Conservation (phyloP, 768 basidiomycete genomes). For the Austroboletus eburneus region DNA sequence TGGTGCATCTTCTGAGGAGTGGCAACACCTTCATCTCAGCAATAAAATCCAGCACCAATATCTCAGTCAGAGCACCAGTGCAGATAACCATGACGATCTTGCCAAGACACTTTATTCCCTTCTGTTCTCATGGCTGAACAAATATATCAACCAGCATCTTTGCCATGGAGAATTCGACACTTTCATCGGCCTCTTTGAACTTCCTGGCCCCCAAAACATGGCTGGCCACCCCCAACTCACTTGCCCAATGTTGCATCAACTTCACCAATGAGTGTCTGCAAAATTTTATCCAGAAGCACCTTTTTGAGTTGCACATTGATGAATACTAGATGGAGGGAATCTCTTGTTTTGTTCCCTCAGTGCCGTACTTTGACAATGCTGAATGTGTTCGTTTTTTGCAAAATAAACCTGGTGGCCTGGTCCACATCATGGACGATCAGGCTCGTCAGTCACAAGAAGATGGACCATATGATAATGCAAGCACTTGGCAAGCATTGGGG, state of each 20-base stretch:
- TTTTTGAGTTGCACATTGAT: too few relatives aligned
- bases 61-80: slow-evolving; percentile 65
- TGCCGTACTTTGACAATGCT: slow-evolving; percentile 85
- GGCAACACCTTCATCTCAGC: too few relatives aligned
- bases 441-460: slow-evolving; percentile 86
- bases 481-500: too few relatives aligned
- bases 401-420: slow-evolving; percentile 82
- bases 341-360: slow-evolving; percentile 57
- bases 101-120: slow-evolving; percentile 92
- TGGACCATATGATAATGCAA: slow-evolving; percentile 90
- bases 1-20: too few relatives aligned
- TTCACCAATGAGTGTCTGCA: too few relatives aligned
- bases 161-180: slow-evolving; percentile 91
- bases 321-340: too few relatives aligned
- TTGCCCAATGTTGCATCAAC: too few relatives aligned
- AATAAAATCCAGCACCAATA: slow-evolving; percentile 90
- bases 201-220: too few relatives aligned
- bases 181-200: slow-evolving; percentile 88
- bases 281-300: too few relatives aligned
- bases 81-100: slow-evolving; percentile 90
- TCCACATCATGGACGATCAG: slow-evolving; percentile 98
- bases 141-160: slow-evolving; percentile 91
- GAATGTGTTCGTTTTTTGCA: slow-evolving; percentile 87
- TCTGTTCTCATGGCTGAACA: slow-evolving; percentile 94
- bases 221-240: too few relatives aligned